These are phyloP conservation scores for Phaeoacremonium minimum DNA, from an alignment of 2,329 filamentous ascomycete species.

Conservation along the genomic window DNA sequence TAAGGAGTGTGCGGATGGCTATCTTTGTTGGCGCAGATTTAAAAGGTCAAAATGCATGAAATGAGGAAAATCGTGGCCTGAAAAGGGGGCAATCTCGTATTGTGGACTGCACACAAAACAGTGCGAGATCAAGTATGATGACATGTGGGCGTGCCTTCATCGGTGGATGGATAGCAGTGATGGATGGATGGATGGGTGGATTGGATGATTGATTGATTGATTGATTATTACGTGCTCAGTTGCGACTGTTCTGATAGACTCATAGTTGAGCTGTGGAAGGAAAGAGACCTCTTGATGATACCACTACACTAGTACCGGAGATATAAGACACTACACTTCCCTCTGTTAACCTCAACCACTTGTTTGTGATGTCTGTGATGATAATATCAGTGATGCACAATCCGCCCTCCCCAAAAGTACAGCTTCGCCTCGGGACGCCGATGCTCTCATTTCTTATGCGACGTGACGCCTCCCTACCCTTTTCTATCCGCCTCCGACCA, in stretches of 20 bases:
- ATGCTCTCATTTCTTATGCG: too few species aligned
- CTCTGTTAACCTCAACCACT: too few species aligned
- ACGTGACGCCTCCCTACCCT: too few species aligned
- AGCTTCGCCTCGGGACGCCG: too few species aligned
- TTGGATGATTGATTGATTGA: not conserved
- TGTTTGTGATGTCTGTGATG: too few species aligned
- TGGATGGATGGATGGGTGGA: not conserved
- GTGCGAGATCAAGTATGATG: not conserved
- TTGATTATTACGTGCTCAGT: not conserved
- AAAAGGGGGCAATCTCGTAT: too few species aligned
- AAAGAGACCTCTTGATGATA: not conserved
- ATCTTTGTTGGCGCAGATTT: not conserved
- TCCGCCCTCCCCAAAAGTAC: too few species aligned
- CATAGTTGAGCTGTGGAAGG: not conserved
- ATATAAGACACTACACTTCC: not conserved
- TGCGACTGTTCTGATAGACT: not conserved
- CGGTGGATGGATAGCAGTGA: not conserved
- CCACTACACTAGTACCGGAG: not conserved
- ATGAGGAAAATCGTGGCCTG: too few species aligned
- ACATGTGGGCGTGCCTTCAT: not conserved
- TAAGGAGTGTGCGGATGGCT: conserved; percentile 30
- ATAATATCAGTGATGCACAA: too few species aligned
- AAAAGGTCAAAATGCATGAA: too few species aligned
- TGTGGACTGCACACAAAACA: not conserved
- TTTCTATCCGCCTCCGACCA: too few species aligned